These are phyloP conservation scores for Pestalotiopsis sp. DNA, from an alignment of 2,329 filamentous ascomycete genomes.

Conservation along the genomic window DNA sequence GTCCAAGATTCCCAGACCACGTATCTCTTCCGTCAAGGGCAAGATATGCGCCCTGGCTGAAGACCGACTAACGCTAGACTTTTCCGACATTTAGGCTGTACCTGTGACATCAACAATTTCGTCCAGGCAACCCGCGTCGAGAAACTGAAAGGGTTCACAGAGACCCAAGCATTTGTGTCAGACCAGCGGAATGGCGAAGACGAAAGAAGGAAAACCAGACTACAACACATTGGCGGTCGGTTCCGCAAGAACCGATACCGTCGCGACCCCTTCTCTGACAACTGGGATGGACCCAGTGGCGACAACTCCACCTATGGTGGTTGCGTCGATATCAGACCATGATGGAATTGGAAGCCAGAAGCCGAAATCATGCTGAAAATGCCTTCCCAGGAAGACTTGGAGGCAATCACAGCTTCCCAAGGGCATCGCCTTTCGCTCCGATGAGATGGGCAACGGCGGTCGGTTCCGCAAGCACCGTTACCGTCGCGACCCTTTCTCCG, in stretches of 20 bases:
- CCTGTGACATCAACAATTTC: background rate
- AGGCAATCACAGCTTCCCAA: conserved; percentile 3
- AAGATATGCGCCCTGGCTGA: no score
- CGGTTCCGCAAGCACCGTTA: background rate
- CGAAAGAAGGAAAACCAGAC: background rate
- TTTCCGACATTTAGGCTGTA: background rate
- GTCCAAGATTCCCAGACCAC: no score
- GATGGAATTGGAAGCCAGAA: no score
- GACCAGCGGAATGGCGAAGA: background rate
- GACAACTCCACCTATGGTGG: no score
- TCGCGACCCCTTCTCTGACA: background rate
- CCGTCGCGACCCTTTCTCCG: background rate
- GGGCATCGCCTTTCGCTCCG: conserved; percentile 6
- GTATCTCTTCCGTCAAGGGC: no score
- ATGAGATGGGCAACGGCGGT: background rate
- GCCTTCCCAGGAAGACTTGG: no score
- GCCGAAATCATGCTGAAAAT: no score
- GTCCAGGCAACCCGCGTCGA: background rate
- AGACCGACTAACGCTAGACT: background rate
- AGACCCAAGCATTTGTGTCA: no score
- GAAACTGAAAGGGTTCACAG: background rate
- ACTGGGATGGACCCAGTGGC: background rate
- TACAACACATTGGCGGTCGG: background rate
- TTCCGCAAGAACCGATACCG: no score
- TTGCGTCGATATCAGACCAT: no score